These are phyloP conservation scores for Neurospora hispaniola DNA, from an alignment of 495 filamentous ascomycete genomes.

Conservation along the genomic window DNA sequence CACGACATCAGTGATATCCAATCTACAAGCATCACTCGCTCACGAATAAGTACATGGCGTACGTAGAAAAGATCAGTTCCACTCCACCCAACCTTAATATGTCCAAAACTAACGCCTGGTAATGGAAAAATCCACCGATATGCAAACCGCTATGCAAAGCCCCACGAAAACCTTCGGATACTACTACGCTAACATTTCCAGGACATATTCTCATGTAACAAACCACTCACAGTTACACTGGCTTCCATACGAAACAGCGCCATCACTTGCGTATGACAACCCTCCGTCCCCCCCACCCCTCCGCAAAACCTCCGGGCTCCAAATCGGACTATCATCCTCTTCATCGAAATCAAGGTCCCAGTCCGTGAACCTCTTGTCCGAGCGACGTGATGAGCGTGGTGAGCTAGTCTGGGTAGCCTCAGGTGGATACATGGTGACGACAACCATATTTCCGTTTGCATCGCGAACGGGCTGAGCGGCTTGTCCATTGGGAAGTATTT, in stretches of 20 bases:
- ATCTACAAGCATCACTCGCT: background rate
- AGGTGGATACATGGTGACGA: conserved; percentile 22
- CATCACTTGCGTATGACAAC: background rate
- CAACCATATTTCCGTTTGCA: conserved; percentile 32
- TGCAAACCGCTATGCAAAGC: background rate
- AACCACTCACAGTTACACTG: conserved; percentile 23
- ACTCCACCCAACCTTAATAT: background rate
- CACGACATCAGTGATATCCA: background rate
- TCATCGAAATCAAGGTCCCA: background rate
- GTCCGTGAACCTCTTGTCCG: background rate
- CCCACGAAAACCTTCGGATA: background rate
- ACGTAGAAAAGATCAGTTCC: background rate
- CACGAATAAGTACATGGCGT: background rate
- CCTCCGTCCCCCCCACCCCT: background rate
- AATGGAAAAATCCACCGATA: background rate
- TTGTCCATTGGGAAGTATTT: conserved; percentile 37
- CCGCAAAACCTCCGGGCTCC: background rate
- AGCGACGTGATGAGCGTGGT: background rate
- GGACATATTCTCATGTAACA: conserved; percentile 7
- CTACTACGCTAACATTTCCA: background rate
- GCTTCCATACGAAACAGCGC: conserved; percentile 9
- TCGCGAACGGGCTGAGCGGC: conserved; percentile 30
- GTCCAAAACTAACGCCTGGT: background rate
- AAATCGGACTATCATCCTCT: background rate
- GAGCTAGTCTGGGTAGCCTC: conserved; percentile 42